phyloP scores from a whole-genome alignment of 192 early-diverging fungal genomes.

The Backusella sp. region DNA sequence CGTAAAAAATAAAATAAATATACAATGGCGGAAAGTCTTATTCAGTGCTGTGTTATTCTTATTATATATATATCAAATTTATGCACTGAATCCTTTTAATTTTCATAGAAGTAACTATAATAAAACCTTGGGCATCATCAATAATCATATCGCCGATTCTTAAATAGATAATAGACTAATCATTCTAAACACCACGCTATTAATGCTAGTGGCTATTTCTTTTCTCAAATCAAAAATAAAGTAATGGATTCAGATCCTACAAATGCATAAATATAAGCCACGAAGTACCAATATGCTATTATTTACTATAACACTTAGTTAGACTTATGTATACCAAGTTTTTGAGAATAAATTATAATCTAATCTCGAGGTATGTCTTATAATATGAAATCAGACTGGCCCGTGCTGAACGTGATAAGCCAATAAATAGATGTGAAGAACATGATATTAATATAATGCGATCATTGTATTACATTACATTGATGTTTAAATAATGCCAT shows the following conservation, averaged over 20 bases:
- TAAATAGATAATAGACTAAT: neutral
- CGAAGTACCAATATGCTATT: too few relatives aligned
- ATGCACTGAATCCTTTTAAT: neutral
- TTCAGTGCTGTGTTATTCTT: too few relatives aligned
- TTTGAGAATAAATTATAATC: neutral
- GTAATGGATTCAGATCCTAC: neutral
- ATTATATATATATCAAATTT: neutral
- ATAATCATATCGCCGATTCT: neutral
- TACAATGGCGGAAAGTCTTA: too few relatives aligned
- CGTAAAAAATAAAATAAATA: neutral
- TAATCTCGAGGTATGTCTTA: neutral
- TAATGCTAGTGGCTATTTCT: neutral
- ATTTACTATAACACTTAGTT: too few relatives aligned
- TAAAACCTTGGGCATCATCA: neutral
- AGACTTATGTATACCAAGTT: too few relatives aligned
- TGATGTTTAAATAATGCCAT: too few relatives aligned
- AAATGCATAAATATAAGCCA: too few relatives aligned
- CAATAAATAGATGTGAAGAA: neutral
- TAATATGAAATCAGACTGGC: neutral
- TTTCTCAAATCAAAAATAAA: neutral
- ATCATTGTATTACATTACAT: too few relatives aligned
- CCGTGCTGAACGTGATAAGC: neutral
- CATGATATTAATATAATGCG: neutral
- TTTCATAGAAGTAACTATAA: neutral
- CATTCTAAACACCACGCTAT: neutral